A percentile compares a stretch with the other conserved stretches of the same genome.
Conservation (phyloP, 1,284 basidiomycete genomes). For the Heliocybe sulcata region DNA sequence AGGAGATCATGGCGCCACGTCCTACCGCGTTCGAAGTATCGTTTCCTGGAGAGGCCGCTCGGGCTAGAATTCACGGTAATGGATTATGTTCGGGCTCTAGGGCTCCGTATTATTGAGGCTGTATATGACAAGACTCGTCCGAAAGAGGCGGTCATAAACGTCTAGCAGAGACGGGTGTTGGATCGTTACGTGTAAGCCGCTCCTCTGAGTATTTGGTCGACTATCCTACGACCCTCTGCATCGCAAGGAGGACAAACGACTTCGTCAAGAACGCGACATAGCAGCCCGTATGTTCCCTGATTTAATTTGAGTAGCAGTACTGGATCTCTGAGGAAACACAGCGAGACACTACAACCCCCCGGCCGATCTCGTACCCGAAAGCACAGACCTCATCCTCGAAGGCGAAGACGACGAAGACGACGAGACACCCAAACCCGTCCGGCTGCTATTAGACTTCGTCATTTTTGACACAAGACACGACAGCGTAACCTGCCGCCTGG, state of each 20-base stretch:
- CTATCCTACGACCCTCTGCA: neutral
- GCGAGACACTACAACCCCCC: neutral
- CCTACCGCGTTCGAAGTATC: conserved; percentile 11
- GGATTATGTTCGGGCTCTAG: neutral
- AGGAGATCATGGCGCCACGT: conserved; percentile 6
- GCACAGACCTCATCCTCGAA: conserved; percentile 5
- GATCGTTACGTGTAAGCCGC: neutral
- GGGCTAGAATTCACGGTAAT: neutral
- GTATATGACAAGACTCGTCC: neutral
- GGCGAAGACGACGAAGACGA: conserved; percentile 11
- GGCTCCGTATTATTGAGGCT: neutral
- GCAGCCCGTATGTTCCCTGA: neutral
- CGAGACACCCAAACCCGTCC: neutral
- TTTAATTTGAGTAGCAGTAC: neutral
- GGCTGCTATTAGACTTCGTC: neutral
- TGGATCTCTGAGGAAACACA: neutral
- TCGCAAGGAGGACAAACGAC: neutral
- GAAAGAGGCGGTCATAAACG: neutral
- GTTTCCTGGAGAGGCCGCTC: conserved; percentile 5
- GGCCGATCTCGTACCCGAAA: conserved; percentile 5
- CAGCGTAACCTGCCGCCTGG: neutral
- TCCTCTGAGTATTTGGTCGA: neutral
- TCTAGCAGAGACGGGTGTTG: neutral
- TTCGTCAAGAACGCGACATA: neutral
- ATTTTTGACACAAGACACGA: neutral